Percentiles rank a stretch among this genome's conserved stretches.
Evolutionary conservation across 768 basidiomycete species (phyloP).

Genomic region (Boletellus sp.): DNA sequence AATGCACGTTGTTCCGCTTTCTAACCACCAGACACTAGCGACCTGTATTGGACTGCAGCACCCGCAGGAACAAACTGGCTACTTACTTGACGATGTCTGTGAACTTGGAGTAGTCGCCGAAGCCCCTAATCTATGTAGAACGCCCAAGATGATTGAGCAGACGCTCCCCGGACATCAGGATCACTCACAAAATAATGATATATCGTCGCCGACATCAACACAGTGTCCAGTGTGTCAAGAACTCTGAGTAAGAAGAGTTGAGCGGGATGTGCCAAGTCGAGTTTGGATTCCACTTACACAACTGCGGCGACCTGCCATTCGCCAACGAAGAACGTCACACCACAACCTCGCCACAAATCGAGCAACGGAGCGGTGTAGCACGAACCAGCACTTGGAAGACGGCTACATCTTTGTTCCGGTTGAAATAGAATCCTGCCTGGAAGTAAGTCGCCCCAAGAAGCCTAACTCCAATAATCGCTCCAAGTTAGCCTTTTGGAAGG

Average conservation of each 20-base stretch:
- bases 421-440: constrained; percentile 4
- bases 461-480: neutral
- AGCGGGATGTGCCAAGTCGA: neutral
- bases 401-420: neutral
- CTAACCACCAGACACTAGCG: constrained; percentile 1
- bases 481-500: neutral
- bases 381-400: constrained; percentile 4
- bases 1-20: neutral
- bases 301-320: neutral
- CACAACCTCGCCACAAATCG: neutral
- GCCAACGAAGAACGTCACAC: neutral
- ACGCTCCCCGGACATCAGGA: neutral
- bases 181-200: constrained; percentile 4
- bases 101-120: neutral
- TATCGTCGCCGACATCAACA: neutral
- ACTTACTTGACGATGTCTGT: neutral
- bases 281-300: neutral
- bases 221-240: neutral
- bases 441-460: constrained; percentile 7
- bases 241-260: neutral
- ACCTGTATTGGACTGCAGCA: neutral
- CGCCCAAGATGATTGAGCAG: neutral
- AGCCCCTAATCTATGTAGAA: constrained; percentile 1
- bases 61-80: neutral
- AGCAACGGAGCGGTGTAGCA: neutral